These are phyloP conservation scores for Arachis monticola DNA, from an alignment of 331 rosid species.

Conservation along the genomic window DNA sequence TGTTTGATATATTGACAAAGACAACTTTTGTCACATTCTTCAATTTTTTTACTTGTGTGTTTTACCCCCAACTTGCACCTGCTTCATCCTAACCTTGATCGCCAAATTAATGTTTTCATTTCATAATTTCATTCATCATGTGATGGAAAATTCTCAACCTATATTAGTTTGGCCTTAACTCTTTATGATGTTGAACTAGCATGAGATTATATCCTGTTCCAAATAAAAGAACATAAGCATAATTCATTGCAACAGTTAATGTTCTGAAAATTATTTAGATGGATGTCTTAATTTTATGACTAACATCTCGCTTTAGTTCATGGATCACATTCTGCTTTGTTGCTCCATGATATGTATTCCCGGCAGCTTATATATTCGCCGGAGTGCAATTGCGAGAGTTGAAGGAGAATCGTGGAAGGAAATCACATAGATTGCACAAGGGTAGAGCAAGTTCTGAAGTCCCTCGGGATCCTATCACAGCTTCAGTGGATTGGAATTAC, in stretches of 20 bases:
- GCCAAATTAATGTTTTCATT: no score
- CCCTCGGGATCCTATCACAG: constrained; percentile 44
- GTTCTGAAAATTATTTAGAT: neutral
- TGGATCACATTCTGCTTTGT: neutral
- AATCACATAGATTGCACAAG: constrained; percentile 41
- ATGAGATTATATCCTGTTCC: no score
- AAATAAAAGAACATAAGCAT: no score
- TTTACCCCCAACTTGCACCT: no score
- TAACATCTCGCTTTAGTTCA: constrained; percentile 5
- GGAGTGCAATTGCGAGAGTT: constrained; percentile 57
- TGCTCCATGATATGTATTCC: constrained; percentile 35
- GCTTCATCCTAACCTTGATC: no score
- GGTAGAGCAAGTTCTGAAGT: constrained; percentile 50
- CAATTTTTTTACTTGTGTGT: no score
- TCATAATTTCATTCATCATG: no score
- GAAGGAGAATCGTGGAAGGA: constrained; percentile 38
- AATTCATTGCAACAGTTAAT: neutral
- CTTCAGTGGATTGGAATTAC: constrained; percentile 39
- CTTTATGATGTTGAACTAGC: no score
- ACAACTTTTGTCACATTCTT: neutral
- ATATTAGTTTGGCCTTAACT: no score
- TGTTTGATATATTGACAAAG: constrained; percentile 48
- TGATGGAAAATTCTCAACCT: no score
- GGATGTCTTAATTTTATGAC: neutral
- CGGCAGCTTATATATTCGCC: constrained; percentile 75